Evolutionary conservation across 108 stramenopile genomes (phyloP).

Genomic region (Aurantiochytrium sp.): DNA sequence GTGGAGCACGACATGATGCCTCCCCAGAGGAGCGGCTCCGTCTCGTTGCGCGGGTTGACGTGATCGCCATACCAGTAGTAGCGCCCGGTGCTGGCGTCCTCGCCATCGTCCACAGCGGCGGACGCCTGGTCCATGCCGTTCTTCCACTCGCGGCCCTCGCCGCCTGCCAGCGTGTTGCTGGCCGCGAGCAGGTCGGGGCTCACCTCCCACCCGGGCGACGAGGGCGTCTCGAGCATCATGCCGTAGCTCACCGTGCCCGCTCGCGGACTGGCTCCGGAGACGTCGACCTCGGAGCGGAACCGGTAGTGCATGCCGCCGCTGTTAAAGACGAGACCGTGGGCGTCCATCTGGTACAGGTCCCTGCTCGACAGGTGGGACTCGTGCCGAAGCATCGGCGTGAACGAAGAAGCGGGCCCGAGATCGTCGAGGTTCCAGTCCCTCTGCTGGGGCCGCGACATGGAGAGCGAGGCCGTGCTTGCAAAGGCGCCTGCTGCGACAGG

Average conservation of each 20-base stretch:
- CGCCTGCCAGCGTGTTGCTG: neutral
- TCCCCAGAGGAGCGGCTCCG: neutral
- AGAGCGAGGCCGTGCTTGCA: neutral
- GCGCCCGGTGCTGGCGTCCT: constrained; percentile 30
- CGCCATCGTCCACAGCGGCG: constrained; percentile 10
- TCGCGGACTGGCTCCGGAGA: constrained; percentile 37
- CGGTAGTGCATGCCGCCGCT: constrained; percentile 59
- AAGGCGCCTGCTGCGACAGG: too few species aligned
- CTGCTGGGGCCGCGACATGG: constrained; percentile 48
- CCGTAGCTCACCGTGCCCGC: constrained; percentile 52
- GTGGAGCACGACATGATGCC: constrained; percentile 77
- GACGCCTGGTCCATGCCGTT: neutral
- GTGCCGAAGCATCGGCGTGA: constrained; percentile 59
- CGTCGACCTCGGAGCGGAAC: constrained; percentile 59
- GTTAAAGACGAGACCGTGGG: constrained; percentile 48
- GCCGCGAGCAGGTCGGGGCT: neutral
- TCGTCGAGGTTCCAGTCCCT: constrained; percentile 61
- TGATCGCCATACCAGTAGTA: constrained; percentile 70
- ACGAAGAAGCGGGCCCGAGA: constrained; percentile 42
- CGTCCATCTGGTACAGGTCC: constrained; percentile 45
- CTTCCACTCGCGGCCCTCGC: neutral
- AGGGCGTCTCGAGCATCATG: constrained; percentile 44
- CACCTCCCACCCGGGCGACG: constrained; percentile 30
- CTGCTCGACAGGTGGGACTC: constrained; percentile 60
- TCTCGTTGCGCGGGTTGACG: neutral